phyloP scores from a whole-genome alignment of 306 rosid species.

The Gynostemma pentaphyllum region DNA sequence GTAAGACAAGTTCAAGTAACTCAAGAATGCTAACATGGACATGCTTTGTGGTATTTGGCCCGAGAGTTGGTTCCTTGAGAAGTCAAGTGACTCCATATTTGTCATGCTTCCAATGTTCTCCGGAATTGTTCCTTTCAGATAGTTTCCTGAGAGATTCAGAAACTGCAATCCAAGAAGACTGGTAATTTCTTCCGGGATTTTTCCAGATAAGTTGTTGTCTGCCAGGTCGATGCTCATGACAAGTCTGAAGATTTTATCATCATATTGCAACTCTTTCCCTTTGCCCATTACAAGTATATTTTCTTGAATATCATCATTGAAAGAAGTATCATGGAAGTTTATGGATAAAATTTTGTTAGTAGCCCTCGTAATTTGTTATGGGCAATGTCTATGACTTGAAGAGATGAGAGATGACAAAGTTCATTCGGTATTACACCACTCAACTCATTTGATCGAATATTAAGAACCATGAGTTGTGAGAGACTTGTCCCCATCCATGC shows the following conservation, averaged over 20 bases:
- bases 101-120: background rate
- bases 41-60: conserved; percentile 10
- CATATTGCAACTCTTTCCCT: background rate
- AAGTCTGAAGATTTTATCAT: background rate
- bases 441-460: too few relatives aligned
- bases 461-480: too few relatives aligned
- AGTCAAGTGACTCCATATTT: conserved; percentile 3
- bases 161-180: background rate
- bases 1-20: conserved; percentile 7
- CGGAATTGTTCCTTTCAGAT: conserved; percentile 3
- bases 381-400: conserved; percentile 14
- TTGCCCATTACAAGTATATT: background rate
- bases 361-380: conserved; percentile 22
- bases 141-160: conserved; percentile 4
- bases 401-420: too few relatives aligned
- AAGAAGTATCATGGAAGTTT: conserved; percentile 9
- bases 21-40: background rate
- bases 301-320: background rate
- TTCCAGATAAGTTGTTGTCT: background rate
- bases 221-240: conserved; percentile 8
- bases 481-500: too few relatives aligned
- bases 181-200: conserved; percentile 5
- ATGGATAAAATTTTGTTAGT: background rate
- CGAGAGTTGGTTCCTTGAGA: conserved; percentile 1
- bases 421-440: too few relatives aligned